These are phyloP conservation scores for Phytophthora colocasiae DNA, from an alignment of 352 stramenopile genomes.

Conservation along the genomic window DNA sequence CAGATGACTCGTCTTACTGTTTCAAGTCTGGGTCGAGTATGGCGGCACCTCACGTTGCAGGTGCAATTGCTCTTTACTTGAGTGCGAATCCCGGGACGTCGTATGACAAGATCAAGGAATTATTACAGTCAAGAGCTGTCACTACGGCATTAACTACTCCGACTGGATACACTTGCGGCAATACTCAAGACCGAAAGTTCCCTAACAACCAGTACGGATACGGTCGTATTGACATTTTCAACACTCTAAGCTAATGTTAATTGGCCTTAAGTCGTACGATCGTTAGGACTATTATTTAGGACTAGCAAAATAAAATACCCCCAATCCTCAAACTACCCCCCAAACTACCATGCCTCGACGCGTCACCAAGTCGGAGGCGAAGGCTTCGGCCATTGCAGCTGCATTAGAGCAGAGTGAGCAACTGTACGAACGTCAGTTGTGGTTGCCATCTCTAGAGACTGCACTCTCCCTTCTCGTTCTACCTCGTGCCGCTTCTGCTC, in stretches of 20 bases:
- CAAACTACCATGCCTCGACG: constrained; percentile 12
- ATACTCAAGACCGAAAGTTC: constrained; percentile 44
- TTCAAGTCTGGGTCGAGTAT: constrained; percentile 75
- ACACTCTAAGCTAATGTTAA: constrained; percentile 34
- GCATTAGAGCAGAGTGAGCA: constrained; percentile 21
- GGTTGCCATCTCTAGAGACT: constrained; percentile 65
- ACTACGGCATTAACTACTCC: constrained; percentile 36
- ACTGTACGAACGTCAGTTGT: constrained; percentile 52
- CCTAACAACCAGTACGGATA: constrained; percentile 75
- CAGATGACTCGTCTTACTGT: constrained; percentile 53
- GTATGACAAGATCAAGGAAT: constrained; percentile 51
- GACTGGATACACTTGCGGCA: constrained; percentile 47
- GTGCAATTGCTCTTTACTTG: constrained; percentile 62
- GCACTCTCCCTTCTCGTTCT: constrained; percentile 72
- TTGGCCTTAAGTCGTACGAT: not conserved
- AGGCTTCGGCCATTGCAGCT: constrained; percentile 12
- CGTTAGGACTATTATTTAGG: too few relatives aligned
- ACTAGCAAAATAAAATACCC: not conserved
- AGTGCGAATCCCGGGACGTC: constrained; percentile 44
- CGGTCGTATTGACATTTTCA: constrained; percentile 53
- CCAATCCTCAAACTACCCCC: not conserved
- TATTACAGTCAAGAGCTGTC: constrained; percentile 41
- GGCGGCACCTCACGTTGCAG: constrained; percentile 67
- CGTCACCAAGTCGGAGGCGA: constrained; percentile 29
- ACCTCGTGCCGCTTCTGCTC: constrained; percentile 60